Conservation (phyloP, 306 rosid genomes). For the peach (Prunus persica) region Prunus_persica_NCBIv2 NC_034009.1:7501001-7501500, state of each 20-base stretch:
- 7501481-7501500: too few relatives aligned
- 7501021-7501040: conserved; percentile 25
- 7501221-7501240: conserved; percentile 53
- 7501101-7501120: background rate
- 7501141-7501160: conserved; percentile 28
- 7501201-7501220: conserved; percentile 55
- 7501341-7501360: too few relatives aligned
- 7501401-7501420: too few relatives aligned
- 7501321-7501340: background rate
- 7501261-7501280: background rate
- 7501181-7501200: conserved; percentile 61
- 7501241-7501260: conserved; percentile 31
- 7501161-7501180: conserved; percentile 34
- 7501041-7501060: conserved; percentile 5
- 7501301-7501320: background rate
- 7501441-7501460: too few relatives aligned
- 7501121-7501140: conserved; percentile 9
- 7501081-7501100: background rate
- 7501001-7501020: background rate
- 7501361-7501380: background rate
- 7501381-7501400: too few relatives aligned
- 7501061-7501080: background rate
- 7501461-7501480: too few relatives aligned
- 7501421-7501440: too few relatives aligned
- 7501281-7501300: background rate